Conservation (phyloP, 2,329 filamentous ascomycete genomes). For the Ophiostoma tasmaniense region DNA sequence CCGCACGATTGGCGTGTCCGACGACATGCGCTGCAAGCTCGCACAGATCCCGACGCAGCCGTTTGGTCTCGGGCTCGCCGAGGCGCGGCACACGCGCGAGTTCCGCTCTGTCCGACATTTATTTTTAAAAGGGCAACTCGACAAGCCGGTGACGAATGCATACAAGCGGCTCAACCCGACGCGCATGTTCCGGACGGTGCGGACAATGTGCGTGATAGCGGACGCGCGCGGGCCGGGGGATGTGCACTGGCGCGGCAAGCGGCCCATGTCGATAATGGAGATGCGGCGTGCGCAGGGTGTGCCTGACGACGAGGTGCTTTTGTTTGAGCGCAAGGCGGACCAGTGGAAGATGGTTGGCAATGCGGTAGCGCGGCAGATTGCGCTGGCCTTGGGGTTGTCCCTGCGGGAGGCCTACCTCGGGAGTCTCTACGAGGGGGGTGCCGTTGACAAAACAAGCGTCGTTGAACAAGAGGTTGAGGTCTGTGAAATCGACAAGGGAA, state of each 20-base stretch:
- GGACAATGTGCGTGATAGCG: conserved; percentile 41
- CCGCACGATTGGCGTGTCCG: conserved; percentile 38
- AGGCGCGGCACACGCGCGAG: conserved; percentile 32
- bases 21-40: conserved; percentile 38
- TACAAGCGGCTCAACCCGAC: conserved; percentile 37
- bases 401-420: conserved; percentile 51
- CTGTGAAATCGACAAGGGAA: not conserved
- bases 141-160: conserved; percentile 20
- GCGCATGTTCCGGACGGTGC: conserved; percentile 53
- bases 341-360: conserved; percentile 67
- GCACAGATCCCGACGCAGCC: conserved; percentile 52
- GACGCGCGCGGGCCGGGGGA: conserved; percentile 48
- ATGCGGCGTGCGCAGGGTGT: conserved; percentile 61
- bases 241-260: conserved; percentile 58
- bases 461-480: too few species aligned
- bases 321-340: conserved; percentile 41
- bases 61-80: conserved; percentile 43
- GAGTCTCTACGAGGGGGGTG: conserved; percentile 28
- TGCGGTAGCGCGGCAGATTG: conserved; percentile 61
- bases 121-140: conserved; percentile 29
- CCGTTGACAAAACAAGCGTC: not conserved
- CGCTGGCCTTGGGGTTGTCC: conserved; percentile 56
- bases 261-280: conserved; percentile 58
- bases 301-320: conserved; percentile 59
- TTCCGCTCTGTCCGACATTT: conserved; percentile 24